Conservation (phyloP, 2,329 filamentous ascomycete species). For the Cytospora piceicola region DNA sequence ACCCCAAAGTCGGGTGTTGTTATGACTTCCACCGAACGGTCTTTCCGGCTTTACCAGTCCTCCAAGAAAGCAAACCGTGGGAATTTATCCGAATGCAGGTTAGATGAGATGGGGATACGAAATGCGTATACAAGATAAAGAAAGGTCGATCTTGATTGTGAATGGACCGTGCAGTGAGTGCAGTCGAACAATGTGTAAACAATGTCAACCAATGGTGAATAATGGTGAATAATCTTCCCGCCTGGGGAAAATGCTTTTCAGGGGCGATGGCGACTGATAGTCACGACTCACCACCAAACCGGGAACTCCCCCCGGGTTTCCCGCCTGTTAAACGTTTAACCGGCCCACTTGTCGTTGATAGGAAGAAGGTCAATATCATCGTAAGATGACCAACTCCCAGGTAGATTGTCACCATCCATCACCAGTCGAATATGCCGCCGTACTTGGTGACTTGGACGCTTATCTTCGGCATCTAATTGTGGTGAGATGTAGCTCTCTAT, state of each 20-base stretch:
- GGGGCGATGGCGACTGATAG: neutral
- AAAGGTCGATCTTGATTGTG: neutral
- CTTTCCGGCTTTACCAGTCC: neutral
- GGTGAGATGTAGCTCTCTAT: neutral
- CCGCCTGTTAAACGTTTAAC: conserved; percentile 20
- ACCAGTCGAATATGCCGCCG: neutral
- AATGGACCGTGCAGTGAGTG: neutral
- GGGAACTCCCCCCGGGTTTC: neutral
- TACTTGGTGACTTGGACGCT: neutral
- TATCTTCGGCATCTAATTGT: conserved; percentile 15
- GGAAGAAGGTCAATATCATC: neutral
- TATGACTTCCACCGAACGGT: too few species aligned
- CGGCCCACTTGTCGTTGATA: conserved; percentile 3
- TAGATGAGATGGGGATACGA: neutral
- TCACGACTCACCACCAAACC: conserved; percentile 6
- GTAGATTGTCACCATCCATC: neutral
- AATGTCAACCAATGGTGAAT: too few species aligned
- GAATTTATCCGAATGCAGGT: neutral
- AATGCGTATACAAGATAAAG: neutral
- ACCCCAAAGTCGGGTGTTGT: neutral
- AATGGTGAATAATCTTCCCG: neutral
- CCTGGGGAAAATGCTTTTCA: conserved; percentile 3
- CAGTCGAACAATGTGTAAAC: too few species aligned
- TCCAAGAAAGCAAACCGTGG: neutral
- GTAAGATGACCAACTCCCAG: neutral